Percentiles rank a stretch among this genome's conserved stretches.
Conservation (phyloP, 441 rosid species). For the Aleurites moluccanus region DNA sequence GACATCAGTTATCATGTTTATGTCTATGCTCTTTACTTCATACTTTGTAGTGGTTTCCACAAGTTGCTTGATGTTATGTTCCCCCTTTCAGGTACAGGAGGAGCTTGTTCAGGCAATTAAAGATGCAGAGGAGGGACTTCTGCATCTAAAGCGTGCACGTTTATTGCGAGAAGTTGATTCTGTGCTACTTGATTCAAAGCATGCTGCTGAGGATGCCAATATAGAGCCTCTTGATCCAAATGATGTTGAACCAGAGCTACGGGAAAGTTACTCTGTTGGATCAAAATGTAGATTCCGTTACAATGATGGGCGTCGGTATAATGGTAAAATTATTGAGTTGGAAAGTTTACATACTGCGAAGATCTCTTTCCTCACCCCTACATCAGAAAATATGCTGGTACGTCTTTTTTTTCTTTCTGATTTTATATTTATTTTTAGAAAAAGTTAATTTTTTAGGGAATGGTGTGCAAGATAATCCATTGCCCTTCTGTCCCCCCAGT, state of each 20-base stretch:
- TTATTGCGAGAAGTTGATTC: conserved; percentile 71
- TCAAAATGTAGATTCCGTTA: conserved; percentile 69
- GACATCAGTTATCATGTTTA: not conserved
- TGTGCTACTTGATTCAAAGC: conserved; percentile 31
- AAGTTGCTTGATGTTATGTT: conserved; percentile 7
- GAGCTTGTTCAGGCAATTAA: conserved; percentile 68
- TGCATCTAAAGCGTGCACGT: conserved; percentile 76
- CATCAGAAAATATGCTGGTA: conserved; percentile 87
- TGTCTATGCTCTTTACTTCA: conserved; percentile 1
- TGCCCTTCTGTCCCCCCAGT: not conserved
- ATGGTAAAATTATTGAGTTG: conserved; percentile 66
- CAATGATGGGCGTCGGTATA: conserved; percentile 91
- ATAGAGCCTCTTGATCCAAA: conserved; percentile 46
- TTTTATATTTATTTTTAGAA: conserved; percentile 5
- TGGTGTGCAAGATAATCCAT: not conserved
- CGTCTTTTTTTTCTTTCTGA: not conserved
- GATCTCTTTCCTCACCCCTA: conserved; percentile 82
- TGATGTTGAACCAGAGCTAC: conserved; percentile 47
- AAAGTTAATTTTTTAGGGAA: not conserved
- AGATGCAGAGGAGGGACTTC: conserved; percentile 80
- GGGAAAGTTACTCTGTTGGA: conserved; percentile 51
- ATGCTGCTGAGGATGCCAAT: conserved; percentile 38
- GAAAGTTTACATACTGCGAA: conserved; percentile 56
- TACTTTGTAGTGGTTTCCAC: not conserved
- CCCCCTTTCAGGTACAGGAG: conserved; percentile 56